These are phyloP conservation scores for Tetrahymena elliotti DNA, from an alignment of 73 alveolate genomes.

Conservation along the genomic window DNA sequence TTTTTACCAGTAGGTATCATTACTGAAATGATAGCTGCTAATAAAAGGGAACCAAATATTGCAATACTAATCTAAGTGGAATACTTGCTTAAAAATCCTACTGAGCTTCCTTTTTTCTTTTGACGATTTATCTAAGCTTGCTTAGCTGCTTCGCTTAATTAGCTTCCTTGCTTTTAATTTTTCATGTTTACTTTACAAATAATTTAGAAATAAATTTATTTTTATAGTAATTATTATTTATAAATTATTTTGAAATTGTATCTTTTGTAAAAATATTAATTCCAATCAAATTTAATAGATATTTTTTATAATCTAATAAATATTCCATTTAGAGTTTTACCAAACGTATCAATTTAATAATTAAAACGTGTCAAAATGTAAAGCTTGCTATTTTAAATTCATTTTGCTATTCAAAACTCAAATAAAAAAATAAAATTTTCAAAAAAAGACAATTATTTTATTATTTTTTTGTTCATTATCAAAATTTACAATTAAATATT, in stretches of 20 bases:
- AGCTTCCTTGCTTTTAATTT: not conserved
- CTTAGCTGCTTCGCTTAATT: not conserved
- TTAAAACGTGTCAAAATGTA: not conserved
- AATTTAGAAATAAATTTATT: not conserved
- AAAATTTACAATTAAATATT: too few species aligned
- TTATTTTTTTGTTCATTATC: too few species aligned
- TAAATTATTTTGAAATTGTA: not conserved
- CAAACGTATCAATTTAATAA: not conserved
- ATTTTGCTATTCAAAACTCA: too few species aligned
- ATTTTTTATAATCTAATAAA: not conserved
- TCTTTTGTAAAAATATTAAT: not conserved
- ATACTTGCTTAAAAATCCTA: not conserved
- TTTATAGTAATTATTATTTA: not conserved
- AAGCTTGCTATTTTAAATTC: not conserved
- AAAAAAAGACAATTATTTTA: too few species aligned
- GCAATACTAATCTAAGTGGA: not conserved
- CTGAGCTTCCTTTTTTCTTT: not conserved
- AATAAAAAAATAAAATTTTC: too few species aligned
- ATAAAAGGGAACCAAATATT: not conserved
- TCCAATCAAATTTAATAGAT: not conserved
- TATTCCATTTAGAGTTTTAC: not conserved
- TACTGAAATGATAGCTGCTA: not conserved
- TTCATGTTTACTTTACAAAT: not conserved
- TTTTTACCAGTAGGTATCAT: not conserved
- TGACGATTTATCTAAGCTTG: not conserved